Conservation (phyloP, 2,329 filamentous ascomycete genomes). For the Cryphonectria naterciae region DNA sequence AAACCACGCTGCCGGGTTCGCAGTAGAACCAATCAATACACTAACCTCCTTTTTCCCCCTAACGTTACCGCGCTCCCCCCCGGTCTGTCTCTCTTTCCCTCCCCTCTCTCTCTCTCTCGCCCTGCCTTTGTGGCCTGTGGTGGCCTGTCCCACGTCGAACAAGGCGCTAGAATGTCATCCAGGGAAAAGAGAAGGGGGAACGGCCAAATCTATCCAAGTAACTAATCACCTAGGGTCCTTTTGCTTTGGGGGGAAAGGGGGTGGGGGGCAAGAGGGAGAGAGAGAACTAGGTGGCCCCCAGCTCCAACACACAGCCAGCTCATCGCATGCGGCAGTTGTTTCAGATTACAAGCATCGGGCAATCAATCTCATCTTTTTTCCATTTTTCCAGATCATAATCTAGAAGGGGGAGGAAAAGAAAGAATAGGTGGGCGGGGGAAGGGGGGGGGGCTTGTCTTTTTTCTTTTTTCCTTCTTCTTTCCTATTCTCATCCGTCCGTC, state of each 20-base stretch:
- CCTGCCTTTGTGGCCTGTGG: not conserved
- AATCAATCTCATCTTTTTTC: slow-evolving; percentile 1
- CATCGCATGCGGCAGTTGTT: slow-evolving; percentile 26
- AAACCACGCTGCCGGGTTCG: slow-evolving; percentile 12
- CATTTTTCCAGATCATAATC: slow-evolving; percentile 5
- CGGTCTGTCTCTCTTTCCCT: no score
- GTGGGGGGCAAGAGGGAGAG: no score
- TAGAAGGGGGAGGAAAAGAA: no score
- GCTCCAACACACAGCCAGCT: no score
- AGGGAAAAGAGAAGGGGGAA: not conserved
- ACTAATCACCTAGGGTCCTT: not conserved
- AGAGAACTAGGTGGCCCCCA: no score
- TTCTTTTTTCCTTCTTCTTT: not conserved
- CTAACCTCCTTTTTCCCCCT: no score
- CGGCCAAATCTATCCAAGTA: not conserved
- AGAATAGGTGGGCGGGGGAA: no score
- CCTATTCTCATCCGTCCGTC: not conserved
- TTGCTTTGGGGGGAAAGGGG: no score
- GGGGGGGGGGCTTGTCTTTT: not conserved
- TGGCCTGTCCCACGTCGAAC: not conserved
- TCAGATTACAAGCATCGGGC: slow-evolving; percentile 18
- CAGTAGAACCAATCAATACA: not conserved
- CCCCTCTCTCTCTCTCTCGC: no score
- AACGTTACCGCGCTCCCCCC: no score
- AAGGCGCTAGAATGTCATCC: not conserved